phyloP scores from a whole-genome alignment of 2,329 filamentous ascomycete species.

The Emmonsiellopsis sp. region DNA sequence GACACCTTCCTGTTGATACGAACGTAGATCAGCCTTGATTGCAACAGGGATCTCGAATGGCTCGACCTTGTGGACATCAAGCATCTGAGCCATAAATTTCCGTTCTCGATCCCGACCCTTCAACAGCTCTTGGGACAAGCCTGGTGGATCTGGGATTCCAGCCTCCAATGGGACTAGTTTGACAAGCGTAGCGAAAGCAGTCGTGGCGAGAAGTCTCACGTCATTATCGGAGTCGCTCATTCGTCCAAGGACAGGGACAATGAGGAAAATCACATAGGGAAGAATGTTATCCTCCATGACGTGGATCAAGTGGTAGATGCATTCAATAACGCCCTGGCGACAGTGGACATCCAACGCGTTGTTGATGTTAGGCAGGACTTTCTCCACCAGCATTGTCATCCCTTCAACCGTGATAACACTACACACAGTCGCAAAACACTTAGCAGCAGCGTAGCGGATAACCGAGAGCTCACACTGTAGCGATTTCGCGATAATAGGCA shows the following conservation, averaged over 20 bases:
- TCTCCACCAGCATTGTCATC: slow-evolving; percentile 92
- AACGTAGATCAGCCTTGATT: slow-evolving; percentile 92
- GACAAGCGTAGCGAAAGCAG: slow-evolving; percentile 91
- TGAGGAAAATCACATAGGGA: slow-evolving; percentile 97
- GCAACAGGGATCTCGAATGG: slow-evolving; percentile 86
- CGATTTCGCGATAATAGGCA: slow-evolving; percentile 79
- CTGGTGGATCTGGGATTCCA: slow-evolving; percentile 92
- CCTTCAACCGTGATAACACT: slow-evolving; percentile 91
- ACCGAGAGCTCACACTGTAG: slow-evolving; percentile 83
- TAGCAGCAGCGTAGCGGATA: slow-evolving; percentile 91
- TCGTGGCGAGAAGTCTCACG: slow-evolving; percentile 86
- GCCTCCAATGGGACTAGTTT: slow-evolving; percentile 96
- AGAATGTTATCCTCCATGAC: slow-evolving; percentile 96
- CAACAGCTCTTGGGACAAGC: slow-evolving; percentile 77
- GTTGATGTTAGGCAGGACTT: slow-evolving; percentile 82
- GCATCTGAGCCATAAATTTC: slow-evolving; percentile 91
- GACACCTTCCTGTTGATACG: slow-evolving; percentile 96
- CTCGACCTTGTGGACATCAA: slow-evolving; percentile 96
- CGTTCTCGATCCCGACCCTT: slow-evolving; percentile 87
- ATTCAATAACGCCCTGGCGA: slow-evolving; percentile 89
- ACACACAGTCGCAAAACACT: slow-evolving; percentile 94
- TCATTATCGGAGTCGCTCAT: slow-evolving; percentile 99
- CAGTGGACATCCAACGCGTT: slow-evolving; percentile 81
- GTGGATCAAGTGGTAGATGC: slow-evolving; percentile 91
- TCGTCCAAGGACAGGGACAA: slow-evolving; percentile 88